Evolutionary conservation across 2,329 filamentous ascomycete genomes (phyloP), one percentile per base, ranked within the genome.

Genomic region (Alternaria gaisen): DNA sequence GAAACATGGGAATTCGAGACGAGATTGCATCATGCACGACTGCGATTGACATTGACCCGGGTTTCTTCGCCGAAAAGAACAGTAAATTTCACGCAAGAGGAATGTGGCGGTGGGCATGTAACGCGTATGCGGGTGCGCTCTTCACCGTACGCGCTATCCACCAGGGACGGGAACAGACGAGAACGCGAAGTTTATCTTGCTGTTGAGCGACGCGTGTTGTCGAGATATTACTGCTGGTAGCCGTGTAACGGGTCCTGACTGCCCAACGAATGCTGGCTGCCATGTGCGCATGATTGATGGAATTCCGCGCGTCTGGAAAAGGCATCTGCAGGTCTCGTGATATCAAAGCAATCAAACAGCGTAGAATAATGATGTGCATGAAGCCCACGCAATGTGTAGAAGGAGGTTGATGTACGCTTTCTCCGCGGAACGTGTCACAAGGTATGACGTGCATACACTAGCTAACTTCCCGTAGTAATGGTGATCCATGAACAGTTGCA

Each of bases 191-290:
- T 46, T 46, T 12, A 26, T 44, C 52, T 47, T 36, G 36, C 48
- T 42, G 28, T 28, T 56, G 22, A 40, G 41, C 44, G 41, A 41
- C 40, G 47, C 26, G 32, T 52, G 53, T 44, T 46, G 16, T 47
- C 18, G 8, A 48, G 28, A 47, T 48, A 43, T 28, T 32, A 30
- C 24, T 58, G 58, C 36, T 4, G 53, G n/a, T 47, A 43, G 28
- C 47, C 54, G 36, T 47, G 4, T 22, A 50, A 8, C 42, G 41
- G 47, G 26, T 41, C 53, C 41, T 47, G 46, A 34, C 53, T 57
- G 58, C 54, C 48, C 58, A 61, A 61, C 54, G 58, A 53, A 61
- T 53, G 42, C 48, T 44, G 28, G 47, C 34, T 46, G 44, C 57
- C 52, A 56, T 55, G 52, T 56, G 36, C 36, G 32, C 34, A 36